Conservation (phyloP, 1,139 yeast genomes). For the Zygoascus hellenicus region DNA sequence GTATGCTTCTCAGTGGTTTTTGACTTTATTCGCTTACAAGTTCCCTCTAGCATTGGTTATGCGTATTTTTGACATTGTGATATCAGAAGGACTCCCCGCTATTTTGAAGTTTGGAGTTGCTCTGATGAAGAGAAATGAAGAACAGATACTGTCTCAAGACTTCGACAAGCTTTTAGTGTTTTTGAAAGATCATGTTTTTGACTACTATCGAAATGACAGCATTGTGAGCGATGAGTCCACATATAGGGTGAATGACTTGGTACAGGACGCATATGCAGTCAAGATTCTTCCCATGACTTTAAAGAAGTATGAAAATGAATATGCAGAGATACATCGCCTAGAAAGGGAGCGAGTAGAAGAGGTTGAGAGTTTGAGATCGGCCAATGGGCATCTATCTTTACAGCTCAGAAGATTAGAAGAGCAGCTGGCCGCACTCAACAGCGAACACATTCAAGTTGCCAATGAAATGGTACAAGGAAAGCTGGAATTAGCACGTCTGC, state of each 20-base stretch:
- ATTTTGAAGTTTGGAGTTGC: constrained; percentile 75
- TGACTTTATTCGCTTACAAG: constrained; percentile 88
- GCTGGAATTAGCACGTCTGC: constrained; percentile 57
- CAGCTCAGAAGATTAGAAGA: constrained; percentile 72
- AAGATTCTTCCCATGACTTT: constrained; percentile 67
- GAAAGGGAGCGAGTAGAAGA: constrained; percentile 68
- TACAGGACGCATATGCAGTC: constrained; percentile 70
- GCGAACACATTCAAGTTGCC: constrained; percentile 74
- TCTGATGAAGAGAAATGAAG: constrained; percentile 62
- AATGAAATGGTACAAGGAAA: constrained; percentile 66
- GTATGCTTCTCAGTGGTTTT: constrained; percentile 97
- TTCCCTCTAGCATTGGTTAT: constrained; percentile 81
- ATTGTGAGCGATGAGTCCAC: constrained; percentile 21
- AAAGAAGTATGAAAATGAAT: constrained; percentile 65
- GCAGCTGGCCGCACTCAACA: constrained; percentile 59
- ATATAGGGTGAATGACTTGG: constrained; percentile 66
- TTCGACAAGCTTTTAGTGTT: constrained; percentile 73
- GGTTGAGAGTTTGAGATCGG: constrained; percentile 54
- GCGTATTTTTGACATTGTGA: constrained; percentile 75
- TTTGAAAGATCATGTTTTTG: constrained; percentile 74
- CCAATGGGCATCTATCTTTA: constrained; percentile 68
- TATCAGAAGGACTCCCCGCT: constrained; percentile 85
- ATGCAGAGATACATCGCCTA: constrained; percentile 59
- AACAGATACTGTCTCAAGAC: constrained; percentile 50
- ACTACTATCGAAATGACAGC: constrained; percentile 44